These are phyloP conservation scores for Nicotiana knightiana DNA, from an alignment of 257 asterid species.

Conservation along the genomic window DNA sequence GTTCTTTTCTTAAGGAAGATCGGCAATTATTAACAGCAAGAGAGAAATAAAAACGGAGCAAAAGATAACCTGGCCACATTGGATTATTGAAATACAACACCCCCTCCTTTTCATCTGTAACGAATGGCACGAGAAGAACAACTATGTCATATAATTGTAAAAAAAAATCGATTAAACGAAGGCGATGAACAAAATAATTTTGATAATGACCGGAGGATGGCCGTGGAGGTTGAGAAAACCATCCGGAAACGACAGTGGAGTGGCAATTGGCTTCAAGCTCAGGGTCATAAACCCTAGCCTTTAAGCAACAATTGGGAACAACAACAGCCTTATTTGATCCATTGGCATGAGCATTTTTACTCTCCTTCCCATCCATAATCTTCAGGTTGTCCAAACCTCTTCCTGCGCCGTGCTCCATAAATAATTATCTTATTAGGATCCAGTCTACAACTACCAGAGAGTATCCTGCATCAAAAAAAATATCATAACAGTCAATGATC, in stretches of 20 bases:
- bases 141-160: background rate
- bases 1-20: background rate
- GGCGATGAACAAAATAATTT: background rate
- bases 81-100: slow-evolving; percentile 78
- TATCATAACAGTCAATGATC: background rate
- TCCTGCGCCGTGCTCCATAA: slow-evolving; percentile 72
- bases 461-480: slow-evolving; percentile 8
- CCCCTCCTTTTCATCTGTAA: slow-evolving; percentile 44
- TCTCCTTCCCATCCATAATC: slow-evolving; percentile 90
- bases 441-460: slow-evolving; percentile 60
- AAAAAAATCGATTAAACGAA: background rate
- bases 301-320: slow-evolving; percentile 90
- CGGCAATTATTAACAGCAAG: background rate
- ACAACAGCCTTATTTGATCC: slow-evolving; percentile 29
- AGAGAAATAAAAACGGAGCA: background rate
- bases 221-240: slow-evolving; percentile 58
- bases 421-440: slow-evolving; percentile 65
- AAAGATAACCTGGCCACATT: slow-evolving; percentile 93
- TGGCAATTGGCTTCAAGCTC: slow-evolving; percentile 67
- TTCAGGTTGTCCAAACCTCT: slow-evolving; percentile 76
- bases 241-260: slow-evolving; percentile 90
- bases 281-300: slow-evolving; percentile 62
- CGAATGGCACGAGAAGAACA: slow-evolving; percentile 7
- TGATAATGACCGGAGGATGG: slow-evolving; percentile 42
- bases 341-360: slow-evolving; percentile 21